These are phyloP conservation scores for Hyphopichia fennica DNA, from an alignment of 1,139 yeast species.

Conservation along the genomic window DNA sequence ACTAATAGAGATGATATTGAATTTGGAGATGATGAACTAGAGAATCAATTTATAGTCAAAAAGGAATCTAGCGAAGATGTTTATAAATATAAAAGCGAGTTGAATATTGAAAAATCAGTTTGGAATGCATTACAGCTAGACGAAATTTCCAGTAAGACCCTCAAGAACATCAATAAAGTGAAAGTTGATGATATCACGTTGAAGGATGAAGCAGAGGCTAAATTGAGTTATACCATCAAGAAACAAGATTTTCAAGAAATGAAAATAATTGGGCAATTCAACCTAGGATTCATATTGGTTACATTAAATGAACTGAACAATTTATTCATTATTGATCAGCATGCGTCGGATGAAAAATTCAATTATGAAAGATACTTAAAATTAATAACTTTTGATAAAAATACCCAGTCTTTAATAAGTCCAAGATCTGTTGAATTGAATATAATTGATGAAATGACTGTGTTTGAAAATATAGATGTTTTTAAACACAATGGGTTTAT, in stretches of 20 bases:
- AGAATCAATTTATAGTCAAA: not conserved
- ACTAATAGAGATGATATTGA: not conserved
- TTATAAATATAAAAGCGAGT: not conserved
- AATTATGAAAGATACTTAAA: conserved; percentile 74
- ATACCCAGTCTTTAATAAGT: conserved; percentile 63
- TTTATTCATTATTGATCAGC: conserved; percentile 90
- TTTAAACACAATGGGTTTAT: conserved; percentile 79
- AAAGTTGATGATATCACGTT: conserved; percentile 19
- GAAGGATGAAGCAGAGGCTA: conserved; percentile 50
- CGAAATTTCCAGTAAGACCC: not conserved
- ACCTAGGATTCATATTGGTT: conserved; percentile 84
- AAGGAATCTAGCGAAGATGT: conserved; percentile 1
- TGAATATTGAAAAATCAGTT: conserved; percentile 1
- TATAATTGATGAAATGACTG: conserved; percentile 73
- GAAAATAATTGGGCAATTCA: conserved; percentile 89
- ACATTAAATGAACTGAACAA: conserved; percentile 44
- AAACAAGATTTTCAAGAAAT: conserved; percentile 67
- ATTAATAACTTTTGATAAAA: conserved; percentile 44
- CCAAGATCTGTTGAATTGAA: conserved; percentile 68
- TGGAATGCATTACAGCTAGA: not conserved
- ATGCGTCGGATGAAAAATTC: conserved; percentile 93
- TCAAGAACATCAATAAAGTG: not conserved
- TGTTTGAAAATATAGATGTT: conserved; percentile 55
- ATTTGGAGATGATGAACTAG: conserved; percentile 1
- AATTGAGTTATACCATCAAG: conserved; percentile 53